Base-by-base conservation (phyloP, 768 basidiomycete genomes). In the Termitomyces sp. region DNA sequence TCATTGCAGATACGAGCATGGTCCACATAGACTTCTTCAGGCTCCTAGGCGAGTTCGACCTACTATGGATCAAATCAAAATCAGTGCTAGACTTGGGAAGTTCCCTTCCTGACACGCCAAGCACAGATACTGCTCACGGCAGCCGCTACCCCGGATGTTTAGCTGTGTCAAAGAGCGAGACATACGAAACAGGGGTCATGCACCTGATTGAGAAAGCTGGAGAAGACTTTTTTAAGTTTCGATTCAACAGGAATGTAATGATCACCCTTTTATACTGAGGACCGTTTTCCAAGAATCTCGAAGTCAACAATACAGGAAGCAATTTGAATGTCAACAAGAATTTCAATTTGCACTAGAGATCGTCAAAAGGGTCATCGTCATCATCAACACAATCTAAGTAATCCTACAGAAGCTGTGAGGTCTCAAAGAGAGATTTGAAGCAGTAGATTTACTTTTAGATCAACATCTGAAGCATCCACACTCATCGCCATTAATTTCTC, bases 361-460 rank as follows among this genome's bases (percentile, higher is more conserved):
- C 27, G 2, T 41, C 27, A 6, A 54, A 41, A 54, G 39, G 37
- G 18, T 41, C 53, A 30, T 59, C 64, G 6, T 63, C 59, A 16
- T 65, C 62, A 39, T 62, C 60, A n/a, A 58, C 13, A 39, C 62
- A 63, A 30, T 63, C 64, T 51, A 55, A 20, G 20, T 63, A 67
- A 55, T 63, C 61, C 66, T 67, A 45, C 6, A 30, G 18, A 30
- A 54, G n/a, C 53, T n/a, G 18, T 42, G 27, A 54, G 52, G 39
- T 42, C 20, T 1, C 1, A 33, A 37, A 11, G 5, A 31, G 31
- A 12, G 20, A 22, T 11, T 49, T 33, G 15, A 12, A 47, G 9
- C 31, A 34, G 6, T 24, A 18, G 3, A 41, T 59, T 47, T 33
- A 64, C 65, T 6, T 51, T 39, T 12, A 66, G 22, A 55, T 66